Conservation (phyloP, 2,329 filamentous ascomycete genomes). For the Penicillium sp. region DNA sequence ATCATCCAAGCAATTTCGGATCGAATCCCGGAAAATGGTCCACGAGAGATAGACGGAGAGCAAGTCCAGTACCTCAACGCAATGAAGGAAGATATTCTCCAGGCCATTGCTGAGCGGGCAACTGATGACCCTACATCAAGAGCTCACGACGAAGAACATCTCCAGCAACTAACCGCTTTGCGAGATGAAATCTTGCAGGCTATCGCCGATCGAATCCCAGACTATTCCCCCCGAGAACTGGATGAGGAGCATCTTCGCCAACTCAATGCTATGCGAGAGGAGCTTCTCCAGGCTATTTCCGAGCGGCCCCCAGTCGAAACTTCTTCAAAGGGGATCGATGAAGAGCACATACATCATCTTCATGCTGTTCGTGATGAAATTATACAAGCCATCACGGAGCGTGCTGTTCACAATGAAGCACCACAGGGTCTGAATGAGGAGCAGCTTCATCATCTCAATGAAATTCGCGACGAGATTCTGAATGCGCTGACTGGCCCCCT, state of each 20-base stretch:
- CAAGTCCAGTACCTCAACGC: constrained; percentile 9
- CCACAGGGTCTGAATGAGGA: constrained; percentile 20
- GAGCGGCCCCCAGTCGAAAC: not conserved
- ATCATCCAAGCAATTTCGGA: constrained; percentile 28
- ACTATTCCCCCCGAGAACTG: constrained; percentile 11
- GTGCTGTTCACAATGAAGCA: not conserved
- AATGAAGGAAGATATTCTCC: constrained; percentile 23
- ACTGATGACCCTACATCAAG: constrained; percentile 1
- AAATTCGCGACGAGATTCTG: constrained; percentile 31
- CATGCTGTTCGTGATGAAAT: constrained; percentile 26
- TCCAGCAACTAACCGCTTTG: constrained; percentile 8
- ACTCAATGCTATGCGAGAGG: constrained; percentile 25
- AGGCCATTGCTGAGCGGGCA: constrained; percentile 44
- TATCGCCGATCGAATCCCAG: constrained; percentile 2
- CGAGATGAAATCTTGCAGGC: constrained; percentile 25
- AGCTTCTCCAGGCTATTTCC: constrained; percentile 28
- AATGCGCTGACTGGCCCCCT: constrained; percentile 28
- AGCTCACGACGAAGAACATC: constrained; percentile 11
- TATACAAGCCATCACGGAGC: constrained; percentile 8
- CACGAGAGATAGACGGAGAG: constrained; percentile 9
- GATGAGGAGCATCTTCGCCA: constrained; percentile 25
- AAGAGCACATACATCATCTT: constrained; percentile 10
- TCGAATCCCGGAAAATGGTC: not conserved
- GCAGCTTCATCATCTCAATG: constrained; percentile 24
- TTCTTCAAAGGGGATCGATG: constrained; percentile 6